Base-by-base conservation (phyloP, 2,329 filamentous ascomycete species). In the Verticillium isaacii region DNA sequence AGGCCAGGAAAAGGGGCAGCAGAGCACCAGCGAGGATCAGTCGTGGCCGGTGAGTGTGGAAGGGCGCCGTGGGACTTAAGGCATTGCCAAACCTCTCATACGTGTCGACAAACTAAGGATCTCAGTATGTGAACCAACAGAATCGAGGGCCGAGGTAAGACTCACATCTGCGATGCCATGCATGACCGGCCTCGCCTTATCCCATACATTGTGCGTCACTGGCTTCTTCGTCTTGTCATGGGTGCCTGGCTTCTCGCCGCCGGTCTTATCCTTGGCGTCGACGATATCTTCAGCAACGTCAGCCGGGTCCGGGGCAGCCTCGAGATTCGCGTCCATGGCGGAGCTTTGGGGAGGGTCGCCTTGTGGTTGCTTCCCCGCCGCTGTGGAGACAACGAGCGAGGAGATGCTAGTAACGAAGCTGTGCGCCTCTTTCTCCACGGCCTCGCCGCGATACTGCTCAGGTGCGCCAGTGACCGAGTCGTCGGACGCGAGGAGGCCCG, bases 361-460 rank as follows among this genome's bases (percentile, higher is more conserved):
- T 71, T 90, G 85, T 0, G 90, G 89, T 65, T 93, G 86, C 70
- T 93, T 92, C 1, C 91, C 91, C 0, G 88, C 87, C 2, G 90
- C 91, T 66, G 89, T 91, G 57, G 88, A 89, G 19, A 94, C 76
- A 1, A 90, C 88, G 5, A 95, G 85, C 34, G 86, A 83, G 7
- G 74, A 74, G 59, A 95, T 87, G 37, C 88, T 85, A 60, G 88
- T 89, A 62, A 95, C 88, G 64, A 96, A 89, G 70, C 92, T 93
- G 67, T 85, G 89, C 1, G 92, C 92, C 72, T 96, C 92, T 64
- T 90, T 85, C 72, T 96, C 92, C 1, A 92, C 89, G 0, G 91
- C 90, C 72, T 95, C 91, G 32, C 92, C 92, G 71, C 92, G 89
- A 75, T 92, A 85, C 66, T 92, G 91, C 72, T 96, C 91, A 0